Percentiles rank a stretch among this genome's conserved stretches.
Conservation (phyloP, 345 rosid species). For the Eucalyptus regnans region DNA sequence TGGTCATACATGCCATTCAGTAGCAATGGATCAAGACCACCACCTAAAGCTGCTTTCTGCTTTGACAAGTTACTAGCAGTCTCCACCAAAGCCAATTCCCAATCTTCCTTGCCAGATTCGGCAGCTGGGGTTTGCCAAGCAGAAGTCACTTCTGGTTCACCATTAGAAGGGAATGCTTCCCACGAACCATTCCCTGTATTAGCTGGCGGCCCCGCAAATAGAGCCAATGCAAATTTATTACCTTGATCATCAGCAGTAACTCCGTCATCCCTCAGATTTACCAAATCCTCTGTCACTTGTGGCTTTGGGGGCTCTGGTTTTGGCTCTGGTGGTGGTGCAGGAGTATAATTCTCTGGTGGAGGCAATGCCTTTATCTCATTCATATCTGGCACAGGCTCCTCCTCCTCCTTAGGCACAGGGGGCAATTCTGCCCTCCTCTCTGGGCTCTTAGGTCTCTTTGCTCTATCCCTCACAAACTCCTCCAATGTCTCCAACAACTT, state of each 20-base stretch:
- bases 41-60: constrained; percentile 63
- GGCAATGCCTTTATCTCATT: constrained; percentile 76
- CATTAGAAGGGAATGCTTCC: constrained; percentile 76
- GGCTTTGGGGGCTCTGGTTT: constrained; percentile 24
- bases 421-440: constrained; percentile 32
- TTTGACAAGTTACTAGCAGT: constrained; percentile 62
- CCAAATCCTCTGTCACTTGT: constrained; percentile 39
- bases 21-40: constrained; percentile 78
- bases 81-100: constrained; percentile 93
- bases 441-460: constrained; percentile 45
- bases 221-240: constrained; percentile 63
- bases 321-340: constrained; percentile 44
- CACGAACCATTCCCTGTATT: constrained; percentile 52
- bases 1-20: constrained; percentile 95
- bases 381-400: constrained; percentile 32
- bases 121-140: constrained; percentile 87
- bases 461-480: constrained; percentile 61
- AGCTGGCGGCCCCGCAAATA: constrained; percentile 42
- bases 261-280: constrained; percentile 49
- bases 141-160: constrained; percentile 39
- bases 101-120: constrained; percentile 78
- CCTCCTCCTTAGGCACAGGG: constrained; percentile 17
- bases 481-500: constrained; percentile 65
- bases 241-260: constrained; percentile 75
- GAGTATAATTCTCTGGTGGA: constrained; percentile 31